phyloP scores from a whole-genome alignment of 169 alveolate species.

The Cryptosporidium felis region DNA sequence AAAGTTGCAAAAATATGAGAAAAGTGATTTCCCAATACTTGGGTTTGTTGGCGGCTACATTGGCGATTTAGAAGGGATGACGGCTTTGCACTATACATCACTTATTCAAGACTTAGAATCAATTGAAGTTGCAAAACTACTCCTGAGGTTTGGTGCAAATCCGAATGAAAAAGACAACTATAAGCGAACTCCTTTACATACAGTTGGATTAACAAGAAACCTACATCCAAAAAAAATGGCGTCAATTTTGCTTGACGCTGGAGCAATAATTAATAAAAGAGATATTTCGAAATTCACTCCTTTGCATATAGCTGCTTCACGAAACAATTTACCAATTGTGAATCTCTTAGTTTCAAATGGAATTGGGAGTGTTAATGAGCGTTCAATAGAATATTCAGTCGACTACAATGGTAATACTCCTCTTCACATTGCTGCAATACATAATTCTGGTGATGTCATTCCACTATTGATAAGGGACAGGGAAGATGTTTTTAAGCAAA shows the following conservation, averaged over 20 bases:
- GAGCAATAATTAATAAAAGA: slow-evolving; percentile 13
- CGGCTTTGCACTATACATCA: slow-evolving; percentile 55
- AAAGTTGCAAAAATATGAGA: not conserved
- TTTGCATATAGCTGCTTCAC: slow-evolving; percentile 56
- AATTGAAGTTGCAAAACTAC: slow-evolving; percentile 26
- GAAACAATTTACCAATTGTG: slow-evolving; percentile 52
- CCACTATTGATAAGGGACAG: not conserved
- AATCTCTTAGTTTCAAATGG: not conserved
- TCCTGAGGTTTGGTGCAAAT: slow-evolving; percentile 49
- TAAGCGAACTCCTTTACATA: slow-evolving; percentile 58
- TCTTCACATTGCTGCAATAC: slow-evolving; percentile 61
- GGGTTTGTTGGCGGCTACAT: slow-evolving; percentile 40
- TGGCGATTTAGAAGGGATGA: slow-evolving; percentile 65
- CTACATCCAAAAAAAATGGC: slow-evolving; percentile 58
- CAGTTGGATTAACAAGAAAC: slow-evolving; percentile 38
- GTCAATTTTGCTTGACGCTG: not conserved
- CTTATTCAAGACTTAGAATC: slow-evolving; percentile 52
- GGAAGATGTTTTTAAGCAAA: slow-evolving; percentile 13
- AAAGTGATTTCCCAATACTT: not conserved
- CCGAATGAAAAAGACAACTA: slow-evolving; percentile 47
- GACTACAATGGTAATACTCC: slow-evolving; percentile 65
- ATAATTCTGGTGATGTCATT: slow-evolving; percentile 57
- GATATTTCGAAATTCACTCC: slow-evolving; percentile 60
- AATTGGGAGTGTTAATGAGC: not conserved
- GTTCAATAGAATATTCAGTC: slow-evolving; percentile 20